phyloP scores from a whole-genome alignment of 306 rosid species.

The Trifolium dubium region DNA sequence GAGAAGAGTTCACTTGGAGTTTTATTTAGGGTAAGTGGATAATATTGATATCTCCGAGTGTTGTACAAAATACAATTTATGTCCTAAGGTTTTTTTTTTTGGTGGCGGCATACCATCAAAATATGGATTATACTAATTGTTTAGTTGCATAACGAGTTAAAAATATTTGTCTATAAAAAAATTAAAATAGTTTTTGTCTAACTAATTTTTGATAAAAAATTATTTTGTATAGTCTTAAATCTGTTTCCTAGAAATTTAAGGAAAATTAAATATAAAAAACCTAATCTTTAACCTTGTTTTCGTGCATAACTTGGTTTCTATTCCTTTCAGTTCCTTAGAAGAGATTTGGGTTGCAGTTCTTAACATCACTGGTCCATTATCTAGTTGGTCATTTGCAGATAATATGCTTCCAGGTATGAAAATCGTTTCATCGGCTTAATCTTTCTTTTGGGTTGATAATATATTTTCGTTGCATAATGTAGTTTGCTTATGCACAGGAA shows the following conservation, averaged over 20 bases:
- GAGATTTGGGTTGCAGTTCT: conserved; percentile 95
- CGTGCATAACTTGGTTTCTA: conserved; percentile 21
- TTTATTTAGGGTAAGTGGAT: conserved; percentile 83
- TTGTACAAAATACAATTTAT: conserved; percentile 26
- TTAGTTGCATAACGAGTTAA: too few relatives aligned
- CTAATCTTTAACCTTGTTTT: neutral
- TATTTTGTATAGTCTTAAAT: too few relatives aligned
- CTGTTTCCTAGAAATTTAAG: too few relatives aligned
- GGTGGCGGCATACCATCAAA: too few relatives aligned
- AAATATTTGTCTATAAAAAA: too few relatives aligned
- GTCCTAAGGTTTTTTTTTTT: conserved; percentile 18
- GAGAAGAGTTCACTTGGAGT: conserved; percentile 78
- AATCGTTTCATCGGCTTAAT: conserved; percentile 17
- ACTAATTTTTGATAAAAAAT: too few relatives aligned
- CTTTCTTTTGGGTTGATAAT: conserved; percentile 23
- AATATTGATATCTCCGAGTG: conserved; percentile 25
- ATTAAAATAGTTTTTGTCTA: too few relatives aligned
- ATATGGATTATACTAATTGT: too few relatives aligned
- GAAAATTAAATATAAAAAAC: neutral
- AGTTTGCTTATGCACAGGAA: conserved; percentile 54
- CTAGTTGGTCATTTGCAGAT: conserved; percentile 97
- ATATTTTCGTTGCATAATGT: conserved; percentile 34
- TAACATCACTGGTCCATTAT: conserved; percentile 94
- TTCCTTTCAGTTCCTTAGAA: conserved; percentile 70
- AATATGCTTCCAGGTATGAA: conserved; percentile 72